These are phyloP conservation scores for Vitis riparia DNA, from an alignment of 164 flowering plant species.

Conservation along the genomic window DNA sequence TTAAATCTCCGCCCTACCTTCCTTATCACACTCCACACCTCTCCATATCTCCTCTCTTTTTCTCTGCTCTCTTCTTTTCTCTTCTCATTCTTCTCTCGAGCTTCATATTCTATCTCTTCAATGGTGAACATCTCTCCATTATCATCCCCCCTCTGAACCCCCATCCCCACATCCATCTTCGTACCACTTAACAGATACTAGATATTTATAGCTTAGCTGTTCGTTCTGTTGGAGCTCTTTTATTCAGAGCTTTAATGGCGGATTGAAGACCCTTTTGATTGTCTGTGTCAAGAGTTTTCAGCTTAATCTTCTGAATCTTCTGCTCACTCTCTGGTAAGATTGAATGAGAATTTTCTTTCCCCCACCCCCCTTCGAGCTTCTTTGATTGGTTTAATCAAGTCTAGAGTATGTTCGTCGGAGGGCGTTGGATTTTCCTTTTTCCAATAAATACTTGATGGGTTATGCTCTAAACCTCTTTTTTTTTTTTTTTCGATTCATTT, in stretches of 20 bases:
- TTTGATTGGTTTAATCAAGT: no score
- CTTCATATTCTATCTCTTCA: constrained; percentile 18
- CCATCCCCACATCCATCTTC: background rate
- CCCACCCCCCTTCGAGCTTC: background rate
- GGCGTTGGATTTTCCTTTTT: no score
- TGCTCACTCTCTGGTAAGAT: constrained; percentile 9
- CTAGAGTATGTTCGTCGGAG: no score
- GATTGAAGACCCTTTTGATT: constrained; percentile 2
- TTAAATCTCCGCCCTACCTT: constrained; percentile 97
- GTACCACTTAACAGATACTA: background rate
- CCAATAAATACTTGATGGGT: no score
- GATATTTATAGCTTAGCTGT: background rate
- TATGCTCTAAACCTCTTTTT: no score
- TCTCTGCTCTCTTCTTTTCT: constrained; percentile 4
- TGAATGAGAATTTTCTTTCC: background rate
- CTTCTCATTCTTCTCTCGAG: constrained; percentile 13
- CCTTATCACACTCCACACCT: constrained; percentile 74
- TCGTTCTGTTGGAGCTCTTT: background rate
- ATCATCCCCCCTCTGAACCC: constrained; percentile 10
- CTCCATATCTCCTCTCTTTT: constrained; percentile 24
- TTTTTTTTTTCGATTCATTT: background rate
- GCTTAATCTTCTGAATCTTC: no score
- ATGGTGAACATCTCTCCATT: constrained; percentile 20
- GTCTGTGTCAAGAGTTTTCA: no score
- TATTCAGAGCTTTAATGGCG: background rate